These are phyloP conservation scores for Mariannaea elegans DNA, from an alignment of 2,329 filamentous ascomycete species.

Conservation along the genomic window DNA sequence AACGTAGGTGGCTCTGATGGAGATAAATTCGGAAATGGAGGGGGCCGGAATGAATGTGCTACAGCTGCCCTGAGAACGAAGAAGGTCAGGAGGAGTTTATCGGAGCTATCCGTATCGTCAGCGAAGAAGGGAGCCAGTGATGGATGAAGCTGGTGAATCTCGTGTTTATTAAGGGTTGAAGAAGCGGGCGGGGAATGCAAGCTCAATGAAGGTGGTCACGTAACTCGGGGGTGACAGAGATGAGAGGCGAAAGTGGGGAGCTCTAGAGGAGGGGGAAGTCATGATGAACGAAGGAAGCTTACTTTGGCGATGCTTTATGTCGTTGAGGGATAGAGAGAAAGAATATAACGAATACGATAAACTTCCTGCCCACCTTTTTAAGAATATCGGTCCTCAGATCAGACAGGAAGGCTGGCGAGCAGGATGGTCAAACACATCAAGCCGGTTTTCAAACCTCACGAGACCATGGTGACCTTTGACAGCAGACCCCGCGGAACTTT, in stretches of 20 bases:
- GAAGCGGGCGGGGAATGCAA: slow-evolving; percentile 16
- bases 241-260: slow-evolving; percentile 16
- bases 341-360: background rate
- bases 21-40: background rate
- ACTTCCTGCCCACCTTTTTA: background rate
- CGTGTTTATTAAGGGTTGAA: background rate
- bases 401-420: background rate
- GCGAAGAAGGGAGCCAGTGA: background rate
- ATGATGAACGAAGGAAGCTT: slow-evolving; percentile 14
- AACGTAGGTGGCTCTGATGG: too few relatives aligned
- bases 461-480: slow-evolving; percentile 12
- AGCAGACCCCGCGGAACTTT: slow-evolving; percentile 36
- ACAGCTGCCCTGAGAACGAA: slow-evolving; percentile 1
- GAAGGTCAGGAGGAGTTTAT: slow-evolving; percentile 1
- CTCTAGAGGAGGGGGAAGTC: slow-evolving; percentile 5
- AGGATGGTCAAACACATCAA: background rate
- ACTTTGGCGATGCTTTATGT: background rate
- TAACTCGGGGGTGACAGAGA: background rate
- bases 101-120: too few relatives aligned
- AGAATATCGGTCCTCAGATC: background rate
- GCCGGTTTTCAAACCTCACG: slow-evolving; percentile 5
- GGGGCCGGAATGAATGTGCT: background rate
- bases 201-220: background rate
- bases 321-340: background rate
- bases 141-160: slow-evolving; percentile 3